phyloP scores from a whole-genome alignment of 495 filamentous ascomycete species.

The Aspergillus homomorphus region DNA sequence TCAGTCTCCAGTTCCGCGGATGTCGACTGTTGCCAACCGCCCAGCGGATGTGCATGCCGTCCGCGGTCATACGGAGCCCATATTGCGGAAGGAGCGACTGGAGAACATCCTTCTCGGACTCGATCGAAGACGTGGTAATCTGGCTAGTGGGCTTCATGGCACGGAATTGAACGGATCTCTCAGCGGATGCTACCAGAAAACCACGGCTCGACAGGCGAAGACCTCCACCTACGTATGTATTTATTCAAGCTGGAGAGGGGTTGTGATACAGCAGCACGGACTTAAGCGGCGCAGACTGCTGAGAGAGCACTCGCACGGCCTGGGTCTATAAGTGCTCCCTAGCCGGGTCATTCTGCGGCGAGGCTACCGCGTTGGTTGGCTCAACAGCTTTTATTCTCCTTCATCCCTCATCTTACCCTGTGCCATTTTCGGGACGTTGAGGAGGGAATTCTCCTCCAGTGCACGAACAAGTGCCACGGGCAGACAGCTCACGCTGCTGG shows the following conservation, averaged over 20 bases:
- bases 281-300: neutral
- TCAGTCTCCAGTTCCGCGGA: constrained; percentile 39
- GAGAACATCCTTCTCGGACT: constrained; percentile 22
- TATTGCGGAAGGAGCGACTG: constrained; percentile 16
- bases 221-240: neutral
- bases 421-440: neutral
- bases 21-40: constrained; percentile 31
- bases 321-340: neutral
- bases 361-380: neutral
- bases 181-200: neutral
- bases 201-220: neutral
- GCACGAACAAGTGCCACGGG: neutral
- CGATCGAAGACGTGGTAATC: constrained; percentile 16
- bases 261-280: neutral
- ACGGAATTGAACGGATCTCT: neutral
- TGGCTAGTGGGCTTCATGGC: neutral
- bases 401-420: neutral
- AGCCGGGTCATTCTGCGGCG: neutral
- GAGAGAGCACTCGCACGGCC: neutral
- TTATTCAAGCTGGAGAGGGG: neutral
- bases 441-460: neutral
- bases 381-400: neutral
- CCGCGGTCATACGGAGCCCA: constrained; percentile 34
- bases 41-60: constrained; percentile 40
- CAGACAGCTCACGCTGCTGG: neutral